These are phyloP conservation scores for Cystobasidium slooffiae DNA, from an alignment of 1,284 basidiomycete species.

Conservation along the genomic window DNA sequence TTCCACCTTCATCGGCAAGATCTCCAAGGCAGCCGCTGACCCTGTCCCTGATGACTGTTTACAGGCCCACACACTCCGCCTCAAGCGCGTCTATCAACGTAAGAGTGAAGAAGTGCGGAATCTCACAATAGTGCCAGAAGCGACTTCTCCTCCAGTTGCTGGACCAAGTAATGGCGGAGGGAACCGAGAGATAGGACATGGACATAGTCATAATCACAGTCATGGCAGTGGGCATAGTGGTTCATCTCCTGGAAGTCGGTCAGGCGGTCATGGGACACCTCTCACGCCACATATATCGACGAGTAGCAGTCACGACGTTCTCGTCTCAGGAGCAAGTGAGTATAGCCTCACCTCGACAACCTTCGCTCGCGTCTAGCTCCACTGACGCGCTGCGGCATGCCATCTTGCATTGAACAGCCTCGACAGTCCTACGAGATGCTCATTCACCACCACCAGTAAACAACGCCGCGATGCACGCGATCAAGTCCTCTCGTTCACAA, in stretches of 20 bases:
- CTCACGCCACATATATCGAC: constrained; percentile 4
- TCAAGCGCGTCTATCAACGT: constrained; percentile 50
- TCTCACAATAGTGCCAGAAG: constrained; percentile 27
- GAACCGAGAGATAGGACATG: neutral
- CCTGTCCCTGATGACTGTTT: neutral
- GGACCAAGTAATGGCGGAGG: neutral
- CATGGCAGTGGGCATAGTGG: neutral
- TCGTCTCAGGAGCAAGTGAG: constrained; percentile 34
- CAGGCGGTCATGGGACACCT: constrained; percentile 15
- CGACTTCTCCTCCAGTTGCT: constrained; percentile 6
- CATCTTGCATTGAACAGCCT: neutral
- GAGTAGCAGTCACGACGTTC: constrained; percentile 20
- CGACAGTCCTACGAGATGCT: constrained; percentile 33
- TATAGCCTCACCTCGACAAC: neutral
- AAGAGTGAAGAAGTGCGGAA: constrained; percentile 50
- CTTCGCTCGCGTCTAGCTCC: neutral
- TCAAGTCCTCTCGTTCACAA: constrained; percentile 38
- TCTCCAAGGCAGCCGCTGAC: neutral
- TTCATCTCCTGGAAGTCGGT: constrained; percentile 21
- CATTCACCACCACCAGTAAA: constrained; percentile 40
- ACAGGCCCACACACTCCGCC: constrained; percentile 38
- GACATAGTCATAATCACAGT: neutral
- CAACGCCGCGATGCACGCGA: constrained; percentile 38
- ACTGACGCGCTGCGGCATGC: no score
- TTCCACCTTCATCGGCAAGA: neutral